These are phyloP conservation scores for Suhomyces vadensis DNA, from an alignment of 805 yeast species.

Conservation along the genomic window DNA sequence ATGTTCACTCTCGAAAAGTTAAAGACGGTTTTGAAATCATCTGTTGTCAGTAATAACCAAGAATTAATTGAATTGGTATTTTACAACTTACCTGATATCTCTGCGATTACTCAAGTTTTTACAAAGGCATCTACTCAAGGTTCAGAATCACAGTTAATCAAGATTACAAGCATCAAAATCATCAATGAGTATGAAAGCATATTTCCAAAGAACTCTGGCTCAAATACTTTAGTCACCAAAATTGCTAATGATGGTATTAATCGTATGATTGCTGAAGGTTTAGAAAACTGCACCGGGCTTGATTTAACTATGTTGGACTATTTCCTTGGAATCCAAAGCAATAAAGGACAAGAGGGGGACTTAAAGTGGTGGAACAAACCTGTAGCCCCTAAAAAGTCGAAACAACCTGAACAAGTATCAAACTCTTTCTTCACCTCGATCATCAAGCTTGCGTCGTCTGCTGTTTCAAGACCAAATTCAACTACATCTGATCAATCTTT, in stretches of 20 bases:
- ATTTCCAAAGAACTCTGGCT: conserved; percentile 30
- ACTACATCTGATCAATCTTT: conserved; percentile 27
- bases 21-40: conserved; percentile 30
- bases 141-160: conserved; percentile 40
- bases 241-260: conserved; percentile 19
- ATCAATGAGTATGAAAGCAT: conserved; percentile 40
- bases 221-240: conserved; percentile 20
- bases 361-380: conserved; percentile 78
- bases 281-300: conserved; percentile 37
- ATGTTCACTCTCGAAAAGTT: conserved; percentile 56
- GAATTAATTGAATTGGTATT: conserved; percentile 29
- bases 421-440: conserved; percentile 70
- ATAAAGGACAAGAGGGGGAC: conserved; percentile 42
- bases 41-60: conserved; percentile 20
- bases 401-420: conserved; percentile 14
- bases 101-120: conserved; percentile 43
- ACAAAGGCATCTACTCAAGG: conserved; percentile 35
- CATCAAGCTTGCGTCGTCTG: conserved; percentile 43
- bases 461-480: conserved; percentile 6
- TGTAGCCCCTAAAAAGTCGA: not conserved
- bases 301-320: conserved; percentile 61
- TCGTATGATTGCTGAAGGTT: conserved; percentile 15
- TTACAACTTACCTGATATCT: conserved; percentile 50
- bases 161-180: conserved; percentile 48
- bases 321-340: conserved; percentile 55